phyloP scores from a whole-genome alignment of 306 rosid species.

The Herpetospermum pedunculosum region DNA sequence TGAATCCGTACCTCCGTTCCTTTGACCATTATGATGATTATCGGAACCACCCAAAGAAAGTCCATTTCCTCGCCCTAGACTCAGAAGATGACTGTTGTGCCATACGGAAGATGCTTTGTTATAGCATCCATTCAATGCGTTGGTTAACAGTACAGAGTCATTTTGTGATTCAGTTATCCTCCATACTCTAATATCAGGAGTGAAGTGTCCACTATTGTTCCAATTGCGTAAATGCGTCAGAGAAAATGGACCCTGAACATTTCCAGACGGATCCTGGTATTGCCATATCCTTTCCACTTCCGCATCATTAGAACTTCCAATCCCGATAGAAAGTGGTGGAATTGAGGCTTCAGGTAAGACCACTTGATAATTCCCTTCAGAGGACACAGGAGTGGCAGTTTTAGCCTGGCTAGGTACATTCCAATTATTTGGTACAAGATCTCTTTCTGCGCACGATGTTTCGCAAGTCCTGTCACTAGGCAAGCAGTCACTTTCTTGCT shows the following conservation, averaged over 20 bases:
- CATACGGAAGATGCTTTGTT: constrained; percentile 26
- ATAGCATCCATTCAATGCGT: constrained; percentile 39
- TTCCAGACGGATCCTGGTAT: constrained; percentile 81
- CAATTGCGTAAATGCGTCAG: constrained; percentile 59
- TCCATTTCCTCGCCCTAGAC: constrained; percentile 13
- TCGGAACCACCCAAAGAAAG: constrained; percentile 3
- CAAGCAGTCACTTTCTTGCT: constrained; percentile 2
- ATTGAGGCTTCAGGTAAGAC: constrained; percentile 32
- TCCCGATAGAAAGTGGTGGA: constrained; percentile 25
- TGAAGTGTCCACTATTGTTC: constrained; percentile 53
- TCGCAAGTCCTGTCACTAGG: background rate
- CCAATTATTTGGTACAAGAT: constrained; percentile 17
- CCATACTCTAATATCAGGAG: constrained; percentile 74
- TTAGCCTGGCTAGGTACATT: constrained; percentile 11
- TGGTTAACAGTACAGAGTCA: constrained; percentile 46
- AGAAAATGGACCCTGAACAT: constrained; percentile 80
- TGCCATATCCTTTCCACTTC: constrained; percentile 55
- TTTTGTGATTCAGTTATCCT: constrained; percentile 44
- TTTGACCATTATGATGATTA: background rate
- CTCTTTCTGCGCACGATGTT: constrained; percentile 9
- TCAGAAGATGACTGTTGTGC: constrained; percentile 20
- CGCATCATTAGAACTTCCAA: constrained; percentile 30
- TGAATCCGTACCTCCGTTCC: background rate
- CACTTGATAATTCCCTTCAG: constrained; percentile 25
- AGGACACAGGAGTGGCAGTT: constrained; percentile 22